Evolutionary conservation across 2,329 filamentous ascomycete genomes (phyloP).

Genomic region (Trichoderma afroharzianum): DNA sequence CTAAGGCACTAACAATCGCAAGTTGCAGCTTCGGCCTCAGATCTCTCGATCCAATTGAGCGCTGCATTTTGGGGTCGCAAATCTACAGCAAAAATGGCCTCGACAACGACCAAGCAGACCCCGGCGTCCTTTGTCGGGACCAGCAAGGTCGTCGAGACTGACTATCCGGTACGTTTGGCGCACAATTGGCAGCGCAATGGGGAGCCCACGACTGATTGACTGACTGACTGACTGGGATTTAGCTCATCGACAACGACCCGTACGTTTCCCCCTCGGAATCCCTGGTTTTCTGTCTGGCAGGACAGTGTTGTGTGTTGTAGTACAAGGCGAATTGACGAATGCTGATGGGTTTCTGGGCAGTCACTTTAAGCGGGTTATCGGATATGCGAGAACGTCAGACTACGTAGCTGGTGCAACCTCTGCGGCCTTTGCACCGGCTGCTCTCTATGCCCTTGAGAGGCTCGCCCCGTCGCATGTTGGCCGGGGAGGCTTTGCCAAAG

Average conservation of each 20-base stretch:
- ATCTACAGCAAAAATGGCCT: constrained; percentile 35
- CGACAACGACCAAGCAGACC: constrained; percentile 37
- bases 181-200: constrained; percentile 23
- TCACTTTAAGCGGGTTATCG: constrained; percentile 84
- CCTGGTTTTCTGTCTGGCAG: not conserved
- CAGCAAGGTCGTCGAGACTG: constrained; percentile 74
- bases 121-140: constrained; percentile 35
- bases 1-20: constrained; percentile 29
- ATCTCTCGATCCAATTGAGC: constrained; percentile 27
- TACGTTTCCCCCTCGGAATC: constrained; percentile 44
- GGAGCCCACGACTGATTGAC: constrained; percentile 17
- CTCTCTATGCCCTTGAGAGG: constrained; percentile 77
- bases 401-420: constrained; percentile 68
- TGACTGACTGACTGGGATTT: constrained; percentile 29
- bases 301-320: not conserved
- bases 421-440: constrained; percentile 67
- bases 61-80: constrained; percentile 25
- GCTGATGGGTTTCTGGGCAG: constrained; percentile 46
- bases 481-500: constrained; percentile 74
- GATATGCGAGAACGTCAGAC: constrained; percentile 83
- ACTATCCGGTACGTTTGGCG: constrained; percentile 72
- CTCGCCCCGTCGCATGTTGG: constrained; percentile 82
- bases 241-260: constrained; percentile 99
- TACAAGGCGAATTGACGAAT: not conserved
- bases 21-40: constrained; percentile 27